Evolutionary conservation across 2,329 filamentous ascomycete genomes (phyloP), one percentile per base, ranked within the genome.

Genomic region (Fusarium mexicanum): DNA sequence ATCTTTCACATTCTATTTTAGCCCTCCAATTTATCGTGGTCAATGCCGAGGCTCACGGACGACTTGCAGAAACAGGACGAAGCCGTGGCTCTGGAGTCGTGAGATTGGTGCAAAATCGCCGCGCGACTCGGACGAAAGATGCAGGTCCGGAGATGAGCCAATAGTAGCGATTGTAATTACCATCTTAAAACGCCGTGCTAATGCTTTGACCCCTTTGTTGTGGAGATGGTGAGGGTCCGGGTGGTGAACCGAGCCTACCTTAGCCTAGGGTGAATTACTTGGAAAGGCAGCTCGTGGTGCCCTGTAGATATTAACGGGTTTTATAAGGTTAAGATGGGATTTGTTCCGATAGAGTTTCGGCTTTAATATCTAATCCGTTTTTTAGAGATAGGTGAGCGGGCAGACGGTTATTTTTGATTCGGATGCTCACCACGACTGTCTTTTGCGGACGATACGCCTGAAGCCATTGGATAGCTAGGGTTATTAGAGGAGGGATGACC

Each of bases 11-110:
- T 16, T 44, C 33, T 53, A 47, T 53, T 50, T 69, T 29, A 24
- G 43, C 48, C 22, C n/a, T 38, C 35, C 37, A 69, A 64, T 64
- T 69, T 26, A 24, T 44, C 26, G 14, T 24, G 12, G n/a, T 35
- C 40, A 58, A 43, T 70, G 61, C 72, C 72, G 72, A 75, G 69
- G 72, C 61, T 73, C 26, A 55, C 68, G 72, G 72, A 63, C 47
- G 29, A 61, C 8, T 58, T 29, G 57, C 57, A 40, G 18, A 74
- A 73, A 17, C 17, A 37, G 61, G 51, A 54, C 50, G 33, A 54
- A 53, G 44, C 48, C 57, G 61, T 40, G 14, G 22, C 3, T 16
- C 41, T 16, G 20, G n/a, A 35, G 37, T 16, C 46, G 47, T 7
- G 43, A 43, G 64, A 67, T 72, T 62, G 68, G 69, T 64, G 61